Conservation (phyloP, 192 early-diverging fungal genomes). For the Pilaira anomala region DNA sequence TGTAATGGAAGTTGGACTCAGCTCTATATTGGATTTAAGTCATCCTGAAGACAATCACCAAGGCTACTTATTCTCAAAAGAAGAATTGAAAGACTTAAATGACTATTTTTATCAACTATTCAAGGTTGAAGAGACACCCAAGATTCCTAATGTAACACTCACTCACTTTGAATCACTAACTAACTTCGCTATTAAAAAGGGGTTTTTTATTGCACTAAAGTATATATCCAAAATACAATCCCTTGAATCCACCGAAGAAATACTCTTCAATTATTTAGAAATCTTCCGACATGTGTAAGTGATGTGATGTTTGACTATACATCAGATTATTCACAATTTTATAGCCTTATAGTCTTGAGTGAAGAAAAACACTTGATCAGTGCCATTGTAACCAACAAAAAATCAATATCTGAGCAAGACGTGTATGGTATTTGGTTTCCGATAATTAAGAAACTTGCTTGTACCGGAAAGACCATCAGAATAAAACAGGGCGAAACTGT, state of each 20-base stretch:
- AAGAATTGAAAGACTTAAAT: background rate
- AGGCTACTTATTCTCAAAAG: background rate
- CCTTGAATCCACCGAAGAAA: background rate
- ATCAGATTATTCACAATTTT: conserved; percentile 2
- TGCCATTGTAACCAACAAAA: background rate
- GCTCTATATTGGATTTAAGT: conserved; percentile 4
- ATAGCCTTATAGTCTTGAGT: background rate
- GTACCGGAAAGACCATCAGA: conserved; percentile 2
- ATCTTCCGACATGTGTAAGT: conserved; percentile 7
- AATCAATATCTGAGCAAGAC: conserved; percentile 1
- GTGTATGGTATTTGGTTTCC: conserved; percentile 3
- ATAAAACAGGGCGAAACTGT: background rate
- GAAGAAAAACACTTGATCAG: background rate
- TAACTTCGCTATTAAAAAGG: background rate
- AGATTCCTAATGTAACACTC: background rate
- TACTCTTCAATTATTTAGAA: background rate
- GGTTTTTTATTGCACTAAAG: background rate
- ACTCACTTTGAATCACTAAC: background rate
- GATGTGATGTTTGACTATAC: background rate
- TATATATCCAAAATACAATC: conserved; percentile 7
- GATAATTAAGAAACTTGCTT: background rate
- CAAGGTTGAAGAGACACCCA: background rate
- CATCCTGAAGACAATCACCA: background rate
- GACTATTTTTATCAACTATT: background rate
- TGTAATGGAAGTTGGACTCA: conserved; percentile 4